Evolutionary conservation across 228 moss, liverwort and hornwort species (phyloP).

Genomic region (Sphagnum fallax): DNA sequence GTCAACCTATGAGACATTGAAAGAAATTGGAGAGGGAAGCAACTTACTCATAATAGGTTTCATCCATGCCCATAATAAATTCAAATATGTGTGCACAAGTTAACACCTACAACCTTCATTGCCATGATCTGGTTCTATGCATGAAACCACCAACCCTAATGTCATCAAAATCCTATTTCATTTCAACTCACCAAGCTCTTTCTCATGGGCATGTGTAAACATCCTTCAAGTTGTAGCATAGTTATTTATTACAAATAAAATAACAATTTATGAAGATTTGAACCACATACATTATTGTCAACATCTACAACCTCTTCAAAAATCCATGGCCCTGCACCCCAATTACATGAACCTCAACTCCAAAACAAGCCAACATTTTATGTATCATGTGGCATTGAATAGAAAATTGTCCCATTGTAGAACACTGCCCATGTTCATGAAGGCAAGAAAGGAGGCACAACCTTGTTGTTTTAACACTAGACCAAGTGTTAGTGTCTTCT

Average conservation of each 20-base stretch:
- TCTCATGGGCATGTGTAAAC: conserved; percentile 3
- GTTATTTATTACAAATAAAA: not conserved
- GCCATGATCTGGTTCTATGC: conserved; percentile 63
- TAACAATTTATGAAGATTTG: not conserved
- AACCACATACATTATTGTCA: conserved; percentile 37
- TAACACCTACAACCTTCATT: conserved; percentile 82
- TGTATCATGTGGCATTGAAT: no score
- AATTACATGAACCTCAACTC: not conserved
- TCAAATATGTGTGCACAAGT: conserved; percentile 73
- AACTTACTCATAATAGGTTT: conserved; percentile 75
- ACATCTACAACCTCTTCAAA: conserved; percentile 79
- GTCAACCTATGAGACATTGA: not conserved
- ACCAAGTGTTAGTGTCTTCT: conserved; percentile 75
- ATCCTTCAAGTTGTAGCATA: not conserved
- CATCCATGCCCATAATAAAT: conserved; percentile 80
- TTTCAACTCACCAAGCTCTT: conserved; percentile 16
- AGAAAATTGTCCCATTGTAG: no score
- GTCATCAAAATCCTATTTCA: conserved; percentile 7
- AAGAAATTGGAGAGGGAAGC: not conserved
- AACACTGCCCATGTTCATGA: no score
- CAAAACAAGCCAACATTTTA: no score
- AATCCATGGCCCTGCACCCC: conserved; percentile 56
- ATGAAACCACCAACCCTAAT: conserved; percentile 14
- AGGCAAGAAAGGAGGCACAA: not conserved
- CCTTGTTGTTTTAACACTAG: conserved; percentile 66